Percentiles rank a stretch among this genome's conserved stretches.
Evolutionary conservation across 2,329 filamentous ascomycete genomes (phyloP).

Genomic region (Aspergillus flavus): DNA sequence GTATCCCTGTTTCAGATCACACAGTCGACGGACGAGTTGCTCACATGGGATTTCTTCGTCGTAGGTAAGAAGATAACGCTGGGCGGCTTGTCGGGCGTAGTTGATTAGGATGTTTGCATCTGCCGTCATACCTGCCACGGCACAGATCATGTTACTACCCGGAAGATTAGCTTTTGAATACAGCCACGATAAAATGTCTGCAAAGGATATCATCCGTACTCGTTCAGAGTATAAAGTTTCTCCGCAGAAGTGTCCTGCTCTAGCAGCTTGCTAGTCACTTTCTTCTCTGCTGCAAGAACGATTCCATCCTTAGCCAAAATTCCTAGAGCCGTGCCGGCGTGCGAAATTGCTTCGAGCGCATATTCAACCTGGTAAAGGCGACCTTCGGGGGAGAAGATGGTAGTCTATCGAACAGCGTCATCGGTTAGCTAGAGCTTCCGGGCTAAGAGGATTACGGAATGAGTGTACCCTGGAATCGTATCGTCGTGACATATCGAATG

Average conservation of each 20-base stretch:
- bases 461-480: conserved; percentile 89
- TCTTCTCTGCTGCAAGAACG: conserved; percentile 94
- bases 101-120: conserved; percentile 99
- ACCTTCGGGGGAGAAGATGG: conserved; percentile 99
- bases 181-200: background rate
- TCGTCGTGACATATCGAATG: conserved; percentile 80
- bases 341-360: conserved; percentile 96
- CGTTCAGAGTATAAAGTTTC: conserved; percentile 99
- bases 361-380: conserved; percentile 99
- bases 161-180: conserved; percentile 18
- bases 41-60: conserved; percentile 99
- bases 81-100: conserved; percentile 94
- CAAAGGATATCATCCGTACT: conserved; percentile 64
- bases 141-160: conserved; percentile 97
- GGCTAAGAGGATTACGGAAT: conserved; percentile 23
- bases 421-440: conserved; percentile 39
- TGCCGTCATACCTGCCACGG: conserved; percentile 97
- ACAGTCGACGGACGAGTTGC: conserved; percentile 93
- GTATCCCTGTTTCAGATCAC: conserved; percentile 98
- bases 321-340: conserved; percentile 93
- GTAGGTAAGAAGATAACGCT: conserved; percentile 97
- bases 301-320: conserved; percentile 98
- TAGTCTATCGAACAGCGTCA: conserved; percentile 67
- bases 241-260: conserved; percentile 99
- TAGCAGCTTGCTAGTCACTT: conserved; percentile 97